These are phyloP conservation scores for Puccinellia tenuiflora DNA, from an alignment of 176 grass and related monocot genomes.

Conservation along the genomic window DNA sequence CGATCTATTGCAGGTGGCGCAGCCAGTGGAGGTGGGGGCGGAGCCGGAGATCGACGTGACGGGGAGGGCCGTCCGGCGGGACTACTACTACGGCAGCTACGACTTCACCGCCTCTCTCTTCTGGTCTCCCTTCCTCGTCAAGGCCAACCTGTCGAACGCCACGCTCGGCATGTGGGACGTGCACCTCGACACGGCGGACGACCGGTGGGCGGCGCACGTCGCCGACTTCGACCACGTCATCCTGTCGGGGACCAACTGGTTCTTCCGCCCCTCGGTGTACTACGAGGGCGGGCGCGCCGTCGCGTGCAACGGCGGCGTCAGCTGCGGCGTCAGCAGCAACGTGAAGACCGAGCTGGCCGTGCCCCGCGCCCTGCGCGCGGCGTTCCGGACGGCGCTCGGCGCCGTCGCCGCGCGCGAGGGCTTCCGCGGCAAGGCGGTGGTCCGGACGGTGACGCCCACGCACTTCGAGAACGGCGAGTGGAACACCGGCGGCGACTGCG, in stretches of 20 bases:
- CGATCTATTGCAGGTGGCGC: slow-evolving; percentile 12
- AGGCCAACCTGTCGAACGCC: slow-evolving; percentile 37
- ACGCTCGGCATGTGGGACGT: slow-evolving; percentile 49
- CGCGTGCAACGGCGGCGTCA: slow-evolving; percentile 27
- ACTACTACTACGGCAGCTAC: slow-evolving; percentile 33
- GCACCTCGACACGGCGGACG: slow-evolving; percentile 52
- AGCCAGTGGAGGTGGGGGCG: slow-evolving; percentile 9
- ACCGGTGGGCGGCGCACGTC: slow-evolving; percentile 38
- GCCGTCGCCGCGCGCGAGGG: background rate
- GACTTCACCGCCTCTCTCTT: slow-evolving; percentile 47
- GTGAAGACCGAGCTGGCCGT: slow-evolving; percentile 34
- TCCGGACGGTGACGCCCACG: slow-evolving; percentile 50
- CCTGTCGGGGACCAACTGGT: slow-evolving; percentile 56
- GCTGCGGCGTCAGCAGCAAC: background rate
- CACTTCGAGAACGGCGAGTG: slow-evolving; percentile 69
- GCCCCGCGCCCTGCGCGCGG: slow-evolving; percentile 20
- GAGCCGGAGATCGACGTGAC: slow-evolving; percentile 40
- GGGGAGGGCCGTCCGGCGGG: slow-evolving; percentile 30
- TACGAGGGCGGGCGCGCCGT: slow-evolving; percentile 18
- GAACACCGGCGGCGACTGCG: slow-evolving; percentile 69
- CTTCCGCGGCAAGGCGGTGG: slow-evolving; percentile 38
- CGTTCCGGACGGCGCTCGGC: slow-evolving; percentile 43
- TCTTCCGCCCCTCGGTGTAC: slow-evolving; percentile 47
- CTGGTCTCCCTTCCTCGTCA: slow-evolving; percentile 62
- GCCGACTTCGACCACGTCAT: slow-evolving; percentile 43